Conservation (phyloP, 2,329 filamentous ascomycete genomes). For the Zarea fungicola region DNA sequence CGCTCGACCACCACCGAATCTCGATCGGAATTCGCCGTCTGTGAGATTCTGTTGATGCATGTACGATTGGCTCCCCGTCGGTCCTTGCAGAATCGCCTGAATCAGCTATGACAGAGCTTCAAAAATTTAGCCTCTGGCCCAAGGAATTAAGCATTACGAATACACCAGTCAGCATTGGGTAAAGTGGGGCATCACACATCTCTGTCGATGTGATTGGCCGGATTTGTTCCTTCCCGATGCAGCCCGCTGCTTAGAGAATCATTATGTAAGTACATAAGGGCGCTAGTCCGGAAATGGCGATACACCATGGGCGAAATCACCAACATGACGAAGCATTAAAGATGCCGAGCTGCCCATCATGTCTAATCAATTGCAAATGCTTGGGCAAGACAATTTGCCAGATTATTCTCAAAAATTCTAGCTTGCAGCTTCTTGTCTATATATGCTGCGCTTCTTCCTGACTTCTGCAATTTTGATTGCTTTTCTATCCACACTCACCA, state of each 20-base stretch:
- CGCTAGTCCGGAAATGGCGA: constrained; percentile 2
- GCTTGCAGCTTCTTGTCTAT: constrained; percentile 21
- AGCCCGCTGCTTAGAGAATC: constrained; percentile 9
- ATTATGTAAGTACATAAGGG: constrained; percentile 13
- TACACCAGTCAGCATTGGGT: constrained; percentile 3
- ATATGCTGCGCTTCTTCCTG: constrained; percentile 33
- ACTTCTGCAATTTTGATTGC: constrained; percentile 31
- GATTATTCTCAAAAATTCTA: constrained; percentile 16
- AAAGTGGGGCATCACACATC: not conserved
- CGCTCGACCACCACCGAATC: too few species aligned
- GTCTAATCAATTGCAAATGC: constrained; percentile 16
- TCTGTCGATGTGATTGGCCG: not conserved
- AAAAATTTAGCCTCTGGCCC: too few species aligned
- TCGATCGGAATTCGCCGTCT: too few species aligned
- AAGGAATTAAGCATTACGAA: constrained; percentile 8
- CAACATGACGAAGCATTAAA: not conserved
- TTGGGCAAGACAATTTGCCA: constrained; percentile 12
- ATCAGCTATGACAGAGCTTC: too few species aligned
- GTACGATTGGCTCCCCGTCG: too few species aligned
- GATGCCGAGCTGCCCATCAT: constrained; percentile 1
- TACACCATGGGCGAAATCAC: not conserved
- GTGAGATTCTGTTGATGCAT: too few species aligned
- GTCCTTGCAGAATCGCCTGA: too few species aligned
- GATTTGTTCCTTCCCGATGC: not conserved
- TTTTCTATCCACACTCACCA: constrained; percentile 33